Evolutionary conservation across 768 basidiomycete species (phyloP).

Genomic region (Bullera alba): DNA sequence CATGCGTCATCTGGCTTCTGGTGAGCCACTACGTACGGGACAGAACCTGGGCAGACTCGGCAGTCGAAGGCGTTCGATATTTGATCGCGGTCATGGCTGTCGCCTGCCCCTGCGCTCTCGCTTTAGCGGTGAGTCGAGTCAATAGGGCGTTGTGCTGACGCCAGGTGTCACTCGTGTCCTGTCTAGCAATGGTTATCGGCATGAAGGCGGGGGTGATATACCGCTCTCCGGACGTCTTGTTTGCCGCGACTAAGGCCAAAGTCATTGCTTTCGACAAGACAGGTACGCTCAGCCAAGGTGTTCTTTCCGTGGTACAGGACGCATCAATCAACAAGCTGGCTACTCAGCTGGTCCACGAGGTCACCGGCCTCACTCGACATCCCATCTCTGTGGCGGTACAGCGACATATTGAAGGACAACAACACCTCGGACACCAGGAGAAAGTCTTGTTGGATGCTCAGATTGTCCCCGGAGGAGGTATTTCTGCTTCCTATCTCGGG

Average conservation of each 20-base stretch:
- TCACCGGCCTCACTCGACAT: no score
- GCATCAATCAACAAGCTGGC: no score
- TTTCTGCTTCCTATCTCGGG: neutral
- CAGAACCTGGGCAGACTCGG: neutral
- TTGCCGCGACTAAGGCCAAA: neutral
- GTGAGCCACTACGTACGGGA: neutral
- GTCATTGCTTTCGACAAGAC: constrained; percentile 4
- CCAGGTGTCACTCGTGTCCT: neutral
- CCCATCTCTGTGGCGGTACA: no score
- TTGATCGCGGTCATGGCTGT: neutral
- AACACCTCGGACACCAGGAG: no score
- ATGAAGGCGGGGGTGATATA: neutral
- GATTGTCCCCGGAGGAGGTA: neutral
- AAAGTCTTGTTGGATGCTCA: no score
- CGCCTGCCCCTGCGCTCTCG: constrained; percentile 1
- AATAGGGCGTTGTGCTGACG: neutral
- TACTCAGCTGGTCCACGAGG: no score
- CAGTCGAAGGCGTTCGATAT: neutral
- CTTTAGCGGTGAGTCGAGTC: constrained; percentile 1
- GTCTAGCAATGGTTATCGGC: neutral
- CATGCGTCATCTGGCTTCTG: neutral
- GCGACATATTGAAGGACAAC: no score
- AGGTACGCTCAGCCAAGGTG: neutral
- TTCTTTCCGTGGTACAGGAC: neutral
- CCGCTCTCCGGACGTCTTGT: neutral